Conservation (phyloP, 1,139 yeast genomes). For the Saccharomyces hybrid region DNA sequence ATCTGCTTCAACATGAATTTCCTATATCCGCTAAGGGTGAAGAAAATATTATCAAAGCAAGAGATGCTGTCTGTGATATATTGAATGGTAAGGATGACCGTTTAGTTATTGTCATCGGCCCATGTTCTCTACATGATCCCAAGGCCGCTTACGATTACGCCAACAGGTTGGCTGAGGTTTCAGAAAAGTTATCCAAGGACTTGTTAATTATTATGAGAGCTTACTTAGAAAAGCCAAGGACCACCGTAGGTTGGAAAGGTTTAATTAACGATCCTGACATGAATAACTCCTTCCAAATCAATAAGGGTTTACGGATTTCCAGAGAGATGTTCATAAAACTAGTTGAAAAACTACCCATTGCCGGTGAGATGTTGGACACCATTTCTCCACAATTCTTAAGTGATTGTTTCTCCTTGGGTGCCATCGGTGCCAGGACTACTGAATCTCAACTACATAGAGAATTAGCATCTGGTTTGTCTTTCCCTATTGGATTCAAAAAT, state of each 20-base stretch:
- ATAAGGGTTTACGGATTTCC: slow-evolving; percentile 85
- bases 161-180: slow-evolving; percentile 48
- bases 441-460: slow-evolving; percentile 96
- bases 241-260: slow-evolving; percentile 99
- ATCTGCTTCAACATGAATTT: slow-evolving; percentile 80
- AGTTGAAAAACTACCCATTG: slow-evolving; percentile 81
- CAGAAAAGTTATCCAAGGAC: slow-evolving; percentile 63
- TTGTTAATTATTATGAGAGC: slow-evolving; percentile 93
- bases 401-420: slow-evolving; percentile 88
- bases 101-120: slow-evolving; percentile 79
- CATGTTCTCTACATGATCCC: slow-evolving; percentile 95
- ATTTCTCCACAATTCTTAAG: slow-evolving; percentile 90
- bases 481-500: slow-evolving; percentile 96
- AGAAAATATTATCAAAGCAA: slow-evolving; percentile 60
- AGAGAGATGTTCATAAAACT: slow-evolving; percentile 80
- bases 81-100: slow-evolving; percentile 75
- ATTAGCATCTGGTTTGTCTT: slow-evolving; percentile 86
- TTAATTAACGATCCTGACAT: slow-evolving; percentile 95
- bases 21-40: slow-evolving; percentile 60
- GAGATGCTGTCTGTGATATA: slow-evolving; percentile 66
- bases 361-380: slow-evolving; percentile 96
- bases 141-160: slow-evolving; percentile 88
- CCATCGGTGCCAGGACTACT: slow-evolving; percentile 97
- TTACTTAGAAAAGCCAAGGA: slow-evolving; percentile 94
- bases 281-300: slow-evolving; percentile 88